Conservation (phyloP, 495 filamentous ascomycete species). For the Penicillium cinerascens region DNA sequence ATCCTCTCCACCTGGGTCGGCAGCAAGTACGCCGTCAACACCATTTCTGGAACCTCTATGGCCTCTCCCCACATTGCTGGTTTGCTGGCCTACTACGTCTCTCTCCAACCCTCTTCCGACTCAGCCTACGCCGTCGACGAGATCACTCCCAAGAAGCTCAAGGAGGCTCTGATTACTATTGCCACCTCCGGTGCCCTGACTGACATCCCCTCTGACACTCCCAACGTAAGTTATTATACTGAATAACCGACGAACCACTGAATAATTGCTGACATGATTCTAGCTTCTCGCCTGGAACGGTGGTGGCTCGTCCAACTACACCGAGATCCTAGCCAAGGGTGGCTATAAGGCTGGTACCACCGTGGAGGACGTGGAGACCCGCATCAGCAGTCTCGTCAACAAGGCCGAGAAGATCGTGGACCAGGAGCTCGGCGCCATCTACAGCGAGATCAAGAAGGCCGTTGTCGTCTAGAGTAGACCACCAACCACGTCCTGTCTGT, state of each 20-base stretch:
- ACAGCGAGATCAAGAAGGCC: slow-evolving; percentile 47
- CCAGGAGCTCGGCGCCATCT: slow-evolving; percentile 42
- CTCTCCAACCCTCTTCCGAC: slow-evolving; percentile 82
- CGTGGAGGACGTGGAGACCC: slow-evolving; percentile 21
- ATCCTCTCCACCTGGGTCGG: slow-evolving; percentile 98
- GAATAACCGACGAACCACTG: neutral
- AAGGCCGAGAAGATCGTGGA: slow-evolving; percentile 37
- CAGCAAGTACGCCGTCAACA: slow-evolving; percentile 89
- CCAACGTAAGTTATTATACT: slow-evolving; percentile 56
- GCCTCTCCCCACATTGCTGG: slow-evolving; percentile 96
- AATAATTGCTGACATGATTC: slow-evolving; percentile 38
- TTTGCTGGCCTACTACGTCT: slow-evolving; percentile 96
- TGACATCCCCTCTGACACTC: slow-evolving; percentile 82
- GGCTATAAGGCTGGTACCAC: slow-evolving; percentile 35
- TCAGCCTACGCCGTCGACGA: slow-evolving; percentile 85
- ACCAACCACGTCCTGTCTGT: slow-evolving; percentile 16
- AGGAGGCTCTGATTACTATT: slow-evolving; percentile 79
- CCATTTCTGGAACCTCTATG: slow-evolving; percentile 99
- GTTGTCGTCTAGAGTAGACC: slow-evolving; percentile 35
- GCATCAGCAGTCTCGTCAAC: slow-evolving; percentile 30
- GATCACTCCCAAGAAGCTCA: slow-evolving; percentile 91
- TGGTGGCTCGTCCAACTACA: slow-evolving; percentile 88
- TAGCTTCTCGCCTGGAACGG: slow-evolving; percentile 97
- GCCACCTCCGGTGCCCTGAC: slow-evolving; percentile 75
- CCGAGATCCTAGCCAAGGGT: slow-evolving; percentile 71